Conservation (phyloP, 768 basidiomycete genomes). For the Leccinum longicurvipes region DNA sequence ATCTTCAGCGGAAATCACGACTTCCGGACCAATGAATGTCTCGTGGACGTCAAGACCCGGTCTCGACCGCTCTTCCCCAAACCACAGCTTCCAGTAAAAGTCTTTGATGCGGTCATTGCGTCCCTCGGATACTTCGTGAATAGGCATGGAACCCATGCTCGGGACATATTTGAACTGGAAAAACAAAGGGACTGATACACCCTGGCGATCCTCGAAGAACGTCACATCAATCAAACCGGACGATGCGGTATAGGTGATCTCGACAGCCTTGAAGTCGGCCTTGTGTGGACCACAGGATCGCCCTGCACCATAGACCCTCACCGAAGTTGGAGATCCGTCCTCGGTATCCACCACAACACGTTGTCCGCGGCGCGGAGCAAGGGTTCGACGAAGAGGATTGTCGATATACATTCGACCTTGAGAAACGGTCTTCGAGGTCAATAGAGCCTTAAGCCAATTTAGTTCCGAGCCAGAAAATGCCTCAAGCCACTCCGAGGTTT, state of each 20-base stretch:
- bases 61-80: constrained; percentile 77
- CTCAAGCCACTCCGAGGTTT: constrained; percentile 74
- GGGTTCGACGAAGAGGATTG: constrained; percentile 85
- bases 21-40: constrained; percentile 83
- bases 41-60: constrained; percentile 79
- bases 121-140: constrained; percentile 82
- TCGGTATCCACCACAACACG: constrained; percentile 60
- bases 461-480: constrained; percentile 77
- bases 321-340: constrained; percentile 47
- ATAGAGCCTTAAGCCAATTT: constrained; percentile 82
- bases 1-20: constrained; percentile 69
- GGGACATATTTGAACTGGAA: constrained; percentile 88
- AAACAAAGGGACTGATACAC: constrained; percentile 70
- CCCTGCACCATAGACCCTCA: constrained; percentile 72
- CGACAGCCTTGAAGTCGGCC: constrained; percentile 75
- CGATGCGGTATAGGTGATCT: constrained; percentile 57
- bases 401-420: constrained; percentile 84
- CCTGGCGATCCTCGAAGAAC: constrained; percentile 80
- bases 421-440: constrained; percentile 78
- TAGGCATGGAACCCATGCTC: constrained; percentile 83
- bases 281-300: constrained; percentile 78
- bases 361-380: constrained; percentile 79
- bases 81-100: constrained; percentile 99
- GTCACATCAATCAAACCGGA: constrained; percentile 63
- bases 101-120: constrained; percentile 91